Evolutionary conservation across 2,329 filamentous ascomycete genomes (phyloP), one percentile per base, ranked within the genome.

Genomic region (Drechslera avenae): DNA sequence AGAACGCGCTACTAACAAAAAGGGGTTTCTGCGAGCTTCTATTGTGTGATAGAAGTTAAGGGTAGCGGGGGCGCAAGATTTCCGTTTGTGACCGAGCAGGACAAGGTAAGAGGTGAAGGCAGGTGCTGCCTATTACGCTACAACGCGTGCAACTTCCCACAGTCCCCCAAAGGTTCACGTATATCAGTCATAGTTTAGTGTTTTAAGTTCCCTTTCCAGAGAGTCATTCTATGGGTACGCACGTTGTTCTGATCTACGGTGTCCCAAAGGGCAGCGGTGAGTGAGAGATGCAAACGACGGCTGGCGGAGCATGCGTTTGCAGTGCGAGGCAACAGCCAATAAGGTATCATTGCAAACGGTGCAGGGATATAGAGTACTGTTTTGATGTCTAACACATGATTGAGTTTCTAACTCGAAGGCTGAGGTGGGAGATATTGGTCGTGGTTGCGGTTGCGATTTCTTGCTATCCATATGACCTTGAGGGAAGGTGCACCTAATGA

Each of bases 401-500:
- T 23, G 26, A 31, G 3, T 10, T 18, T 23, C 6, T 16, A 32
- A 3, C 0, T 35, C 2, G 16, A 21, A 34, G 12, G n/a, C 19
- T 26, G 42, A 46, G 21, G 28, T 35, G 14, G 43, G 12, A 32
- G 13, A 18, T 21, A n/a, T 6, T 16, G 18, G 17, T 23, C 8
- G 14, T 39, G 28, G 33, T 37, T 28, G 36, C 26, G 36, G 44
- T 44, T 32, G 44, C 28, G 18, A 18, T 42, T 52, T 31, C 49
- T 37, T 10, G 4, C 33, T 17, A 13, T 46, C 26, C 12, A 35
- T 16, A 26, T 52, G 37, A 30, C 46, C 16, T 39, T 17, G 6
- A 12, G 16, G 39, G 41, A 35, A 56, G 30, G 34, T 43, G 31
- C 30, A 19, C 34, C 50, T 37, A 43, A 53, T 45, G 48, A 46